Evolutionary conservation across 2,329 filamentous ascomycete species (phyloP).

Genomic region (Penicillium sp.): DNA sequence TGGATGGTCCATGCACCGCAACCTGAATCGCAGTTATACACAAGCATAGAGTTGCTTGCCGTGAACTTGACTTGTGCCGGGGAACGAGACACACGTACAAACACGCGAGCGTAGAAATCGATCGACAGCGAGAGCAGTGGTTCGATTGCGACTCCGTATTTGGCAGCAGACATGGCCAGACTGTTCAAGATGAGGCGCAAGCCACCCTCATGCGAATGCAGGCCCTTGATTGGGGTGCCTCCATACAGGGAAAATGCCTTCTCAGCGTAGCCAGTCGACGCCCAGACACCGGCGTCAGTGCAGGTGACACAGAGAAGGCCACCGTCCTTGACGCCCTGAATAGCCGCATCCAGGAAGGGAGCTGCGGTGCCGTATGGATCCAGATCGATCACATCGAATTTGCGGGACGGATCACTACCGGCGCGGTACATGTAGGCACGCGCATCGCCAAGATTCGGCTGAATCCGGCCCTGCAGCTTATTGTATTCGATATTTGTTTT

Average conservation of each 20-base stretch:
- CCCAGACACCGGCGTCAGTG: conserved; percentile 94
- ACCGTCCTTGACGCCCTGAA: conserved; percentile 84
- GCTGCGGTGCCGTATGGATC: conserved; percentile 95
- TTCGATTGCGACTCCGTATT: conserved; percentile 85
- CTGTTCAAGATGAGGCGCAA: conserved; percentile 82
- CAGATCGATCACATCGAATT: conserved; percentile 92
- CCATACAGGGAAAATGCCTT: conserved; percentile 95
- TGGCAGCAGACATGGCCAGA: conserved; percentile 75
- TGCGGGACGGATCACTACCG: conserved; percentile 47
- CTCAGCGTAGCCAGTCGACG: conserved; percentile 89
- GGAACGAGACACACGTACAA: conserved; percentile 77
- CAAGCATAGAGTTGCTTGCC: conserved; percentile 86
- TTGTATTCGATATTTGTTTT: conserved; percentile 85
- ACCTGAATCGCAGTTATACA: conserved; percentile 86
- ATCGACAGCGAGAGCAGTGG: conserved; percentile 91
- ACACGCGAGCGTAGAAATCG: conserved; percentile 91
- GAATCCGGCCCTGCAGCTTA: conserved; percentile 68
- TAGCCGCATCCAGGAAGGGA: conserved; percentile 85
- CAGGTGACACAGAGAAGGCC: conserved; percentile 94
- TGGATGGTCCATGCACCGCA: conserved; percentile 93
- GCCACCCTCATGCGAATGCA: conserved; percentile 85
- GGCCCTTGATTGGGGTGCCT: conserved; percentile 80
- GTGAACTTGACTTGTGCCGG: conserved; percentile 87
- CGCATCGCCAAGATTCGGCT: conserved; percentile 76
- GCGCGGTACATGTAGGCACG: conserved; percentile 85